Conservation (phyloP, 2,329 filamentous ascomycete species). For the Beauveria caledonica region DNA sequence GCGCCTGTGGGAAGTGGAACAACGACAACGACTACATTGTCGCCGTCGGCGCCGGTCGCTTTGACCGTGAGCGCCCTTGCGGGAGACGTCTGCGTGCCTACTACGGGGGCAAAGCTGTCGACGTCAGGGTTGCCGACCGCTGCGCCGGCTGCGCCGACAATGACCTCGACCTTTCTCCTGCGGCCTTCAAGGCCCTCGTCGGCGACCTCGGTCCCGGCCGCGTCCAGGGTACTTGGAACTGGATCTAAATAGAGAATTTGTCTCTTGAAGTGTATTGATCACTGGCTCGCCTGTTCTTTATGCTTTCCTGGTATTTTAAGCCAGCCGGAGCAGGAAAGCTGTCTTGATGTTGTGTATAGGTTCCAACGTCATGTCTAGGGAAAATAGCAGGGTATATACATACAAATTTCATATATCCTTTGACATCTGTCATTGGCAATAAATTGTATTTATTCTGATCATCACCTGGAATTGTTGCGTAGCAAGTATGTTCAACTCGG, state of each 20-base stretch:
- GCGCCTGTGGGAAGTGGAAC: slow-evolving; percentile 58
- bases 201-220: slow-evolving; percentile 21
- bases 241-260: slow-evolving; percentile 12
- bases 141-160: slow-evolving; percentile 42
- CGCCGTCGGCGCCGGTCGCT: slow-evolving; percentile 59
- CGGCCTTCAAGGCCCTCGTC: slow-evolving; percentile 38
- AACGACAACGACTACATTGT: slow-evolving; percentile 50
- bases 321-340: too few relatives aligned
- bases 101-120: slow-evolving; percentile 43
- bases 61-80: slow-evolving; percentile 53
- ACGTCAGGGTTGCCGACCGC: slow-evolving; percentile 60
- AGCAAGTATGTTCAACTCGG: background rate
- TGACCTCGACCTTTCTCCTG: slow-evolving; percentile 41
- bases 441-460: too few relatives aligned
- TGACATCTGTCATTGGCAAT: too few relatives aligned
- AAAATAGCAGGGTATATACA: background rate
- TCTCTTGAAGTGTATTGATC: background rate
- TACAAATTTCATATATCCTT: background rate
- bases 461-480: background rate
- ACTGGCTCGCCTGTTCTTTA: background rate
- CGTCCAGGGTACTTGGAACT: slow-evolving; percentile 20
- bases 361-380: background rate
- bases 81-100: slow-evolving; percentile 56
- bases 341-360: background rate
- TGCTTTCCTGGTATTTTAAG: background rate